phyloP scores from a whole-genome alignment of 2,329 filamentous ascomycete genomes.

The Aspergillus sp. region DNA sequence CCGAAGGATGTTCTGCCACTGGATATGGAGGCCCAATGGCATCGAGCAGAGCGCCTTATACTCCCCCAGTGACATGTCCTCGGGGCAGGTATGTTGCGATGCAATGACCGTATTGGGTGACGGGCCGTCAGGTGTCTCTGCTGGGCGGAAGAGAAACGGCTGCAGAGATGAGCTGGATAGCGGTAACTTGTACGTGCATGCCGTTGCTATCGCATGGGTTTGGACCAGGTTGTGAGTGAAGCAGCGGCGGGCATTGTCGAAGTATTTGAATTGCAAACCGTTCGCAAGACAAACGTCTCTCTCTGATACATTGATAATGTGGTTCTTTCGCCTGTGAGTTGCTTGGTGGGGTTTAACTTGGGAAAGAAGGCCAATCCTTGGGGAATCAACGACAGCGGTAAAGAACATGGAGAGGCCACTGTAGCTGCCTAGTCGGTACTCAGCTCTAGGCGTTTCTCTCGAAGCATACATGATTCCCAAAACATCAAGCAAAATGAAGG shows the following conservation, averaged over 20 bases:
- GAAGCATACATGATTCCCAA: slow-evolving; percentile 29
- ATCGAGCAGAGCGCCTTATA: slow-evolving; percentile 57
- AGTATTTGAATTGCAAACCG: slow-evolving; percentile 41
- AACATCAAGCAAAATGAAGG: slow-evolving; percentile 46
- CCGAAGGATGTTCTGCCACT: slow-evolving; percentile 59
- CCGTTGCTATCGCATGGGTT: slow-evolving; percentile 22
- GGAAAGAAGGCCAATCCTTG: slow-evolving; percentile 40
- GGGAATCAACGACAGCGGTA: neutral
- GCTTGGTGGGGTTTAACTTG: slow-evolving; percentile 37
- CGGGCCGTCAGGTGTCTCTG: slow-evolving; percentile 25
- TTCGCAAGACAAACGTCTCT: slow-evolving; percentile 50
- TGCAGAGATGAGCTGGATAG: slow-evolving; percentile 38
- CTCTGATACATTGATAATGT: slow-evolving; percentile 25
- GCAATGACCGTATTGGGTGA: slow-evolving; percentile 57
- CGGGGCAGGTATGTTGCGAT: slow-evolving; percentile 51
- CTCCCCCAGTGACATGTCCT: slow-evolving; percentile 54
- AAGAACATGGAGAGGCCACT: slow-evolving; percentile 20
- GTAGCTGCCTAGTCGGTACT: slow-evolving; percentile 16
- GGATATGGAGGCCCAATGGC: slow-evolving; percentile 51
- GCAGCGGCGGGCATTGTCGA: slow-evolving; percentile 22
- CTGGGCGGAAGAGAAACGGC: slow-evolving; percentile 41
- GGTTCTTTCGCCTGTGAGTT: slow-evolving; percentile 37
- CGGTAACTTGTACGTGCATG: slow-evolving; percentile 44
- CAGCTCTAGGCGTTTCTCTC: slow-evolving; percentile 12
- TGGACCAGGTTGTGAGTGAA: slow-evolving; percentile 23